These are phyloP conservation scores for Xylaria sp. DNA, from an alignment of 2,329 filamentous ascomycete genomes.

Conservation along the genomic window DNA sequence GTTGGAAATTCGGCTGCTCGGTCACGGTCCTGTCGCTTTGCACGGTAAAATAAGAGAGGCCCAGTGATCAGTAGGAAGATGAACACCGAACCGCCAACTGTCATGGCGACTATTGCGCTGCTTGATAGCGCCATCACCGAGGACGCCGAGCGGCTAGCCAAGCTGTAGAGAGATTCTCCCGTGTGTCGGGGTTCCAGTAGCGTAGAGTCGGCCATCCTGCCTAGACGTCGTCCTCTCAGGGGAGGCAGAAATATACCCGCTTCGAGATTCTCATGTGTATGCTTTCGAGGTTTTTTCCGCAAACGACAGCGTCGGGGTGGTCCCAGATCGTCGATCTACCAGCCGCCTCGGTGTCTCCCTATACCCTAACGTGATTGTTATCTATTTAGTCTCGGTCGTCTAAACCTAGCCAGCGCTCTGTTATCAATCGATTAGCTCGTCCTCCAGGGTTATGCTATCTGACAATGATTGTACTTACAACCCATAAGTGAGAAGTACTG, in stretches of 20 bases:
- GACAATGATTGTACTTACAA: background rate
- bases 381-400: background rate
- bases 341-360: background rate
- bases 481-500: background rate
- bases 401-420: background rate
- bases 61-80: conserved; percentile 59
- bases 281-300: background rate
- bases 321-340: background rate
- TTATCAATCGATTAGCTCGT: background rate
- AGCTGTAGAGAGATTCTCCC: conserved; percentile 4
- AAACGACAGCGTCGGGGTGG: background rate
- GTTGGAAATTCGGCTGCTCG: conserved; percentile 26
- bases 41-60: conserved; percentile 56
- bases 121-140: conserved; percentile 42
- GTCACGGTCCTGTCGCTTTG: conserved; percentile 47
- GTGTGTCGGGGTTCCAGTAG: background rate
- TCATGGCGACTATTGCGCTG: conserved; percentile 57
- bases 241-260: background rate
- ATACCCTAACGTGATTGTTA: background rate
- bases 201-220: conserved; percentile 12
- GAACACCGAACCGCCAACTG: conserved; percentile 60
- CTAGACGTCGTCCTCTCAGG: background rate
- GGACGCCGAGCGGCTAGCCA: conserved; percentile 1
- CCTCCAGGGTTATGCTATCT: background rate
- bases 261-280: background rate